Base-by-base conservation (phyloP, 176 grass and related monocot genomes). In the Paspalum notatum region DNA sequence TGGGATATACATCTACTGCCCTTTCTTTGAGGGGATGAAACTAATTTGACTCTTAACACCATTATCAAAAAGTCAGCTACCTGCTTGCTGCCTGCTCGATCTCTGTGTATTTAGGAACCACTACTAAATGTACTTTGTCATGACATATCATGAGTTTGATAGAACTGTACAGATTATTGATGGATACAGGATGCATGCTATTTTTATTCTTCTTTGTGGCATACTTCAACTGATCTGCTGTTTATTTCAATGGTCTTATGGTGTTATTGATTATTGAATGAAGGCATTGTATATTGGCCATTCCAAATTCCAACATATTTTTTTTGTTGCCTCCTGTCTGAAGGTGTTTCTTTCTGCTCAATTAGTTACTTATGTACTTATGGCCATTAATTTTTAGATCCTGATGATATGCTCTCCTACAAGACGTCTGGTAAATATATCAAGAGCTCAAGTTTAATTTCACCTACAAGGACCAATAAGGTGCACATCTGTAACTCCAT, bases 371-470 rank as follows among this genome's bases (percentile, higher is more conserved):
- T 32, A 32, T 32, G 32, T 32, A 41, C 15, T 63, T 22, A 21
- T 75, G 43, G 24, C 66, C 48, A 47, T 57, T 81, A 9, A 72
- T 66, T 77, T 85, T 20, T 78, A 89, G 87, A 76, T n/a, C 13
- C 0, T 15, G 8, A 1, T 44, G 72, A 76, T 49, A 8, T 77
- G 7, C 17, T 57, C 16, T 65, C 4, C 41, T 58, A 46, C 13
- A 66, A 2, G 40, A 21, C 40, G 25, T 6, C 12, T 64, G 7
- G 32, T 26, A 65, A 71, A 75, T 13, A 7, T 26, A 9, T 4
- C 50, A 25, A 0, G 18, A 74, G 66, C 15, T 9, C 62, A 72
- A 3, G 15, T 66, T 21, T 0, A 51, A 44, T 16, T 74, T 5
- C 66, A 78, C 9, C 46, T 62, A 57, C 12, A 76, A 85, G 81